Percentiles rank a stretch among this genome's conserved stretches.
Evolutionary conservation across 495 filamentous ascomycete genomes (phyloP).

Genomic region (Tuber umbilicatum): DNA sequence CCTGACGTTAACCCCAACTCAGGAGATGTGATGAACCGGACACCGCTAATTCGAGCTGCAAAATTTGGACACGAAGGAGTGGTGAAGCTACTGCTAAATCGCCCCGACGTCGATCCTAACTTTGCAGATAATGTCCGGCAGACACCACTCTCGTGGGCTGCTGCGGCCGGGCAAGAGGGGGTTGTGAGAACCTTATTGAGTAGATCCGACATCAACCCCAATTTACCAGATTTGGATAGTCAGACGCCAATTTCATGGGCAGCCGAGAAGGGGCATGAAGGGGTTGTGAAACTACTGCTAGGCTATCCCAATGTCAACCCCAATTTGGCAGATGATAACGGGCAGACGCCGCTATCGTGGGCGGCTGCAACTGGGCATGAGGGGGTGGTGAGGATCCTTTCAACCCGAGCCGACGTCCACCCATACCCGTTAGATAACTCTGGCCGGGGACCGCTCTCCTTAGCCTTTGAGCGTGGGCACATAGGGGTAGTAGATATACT

Average conservation of each 20-base stretch:
- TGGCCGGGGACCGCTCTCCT: background rate
- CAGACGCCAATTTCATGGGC: slow-evolving; percentile 29
- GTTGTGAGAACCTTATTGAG: slow-evolving; percentile 25
- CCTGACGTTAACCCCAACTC: slow-evolving; percentile 16
- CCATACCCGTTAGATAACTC: background rate
- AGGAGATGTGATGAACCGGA: slow-evolving; percentile 16
- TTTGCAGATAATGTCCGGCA: slow-evolving; percentile 11
- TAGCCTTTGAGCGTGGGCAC: background rate
- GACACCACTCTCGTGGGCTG: background rate
- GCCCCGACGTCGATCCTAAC: slow-evolving; percentile 20
- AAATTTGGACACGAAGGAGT: slow-evolving; percentile 25
- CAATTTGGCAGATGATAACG: slow-evolving; percentile 18
- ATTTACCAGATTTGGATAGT: slow-evolving; percentile 16
- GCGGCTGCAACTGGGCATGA: slow-evolving; percentile 28
- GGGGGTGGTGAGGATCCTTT: slow-evolving; percentile 9
- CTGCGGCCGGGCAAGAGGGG: slow-evolving; percentile 24
- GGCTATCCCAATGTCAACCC: slow-evolving; percentile 16
- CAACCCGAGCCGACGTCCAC: background rate
- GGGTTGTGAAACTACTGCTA: slow-evolving; percentile 33
- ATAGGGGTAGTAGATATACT: background rate
- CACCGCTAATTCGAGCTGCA: slow-evolving; percentile 24
- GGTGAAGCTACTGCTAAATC: slow-evolving; percentile 33
- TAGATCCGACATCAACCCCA: slow-evolving; percentile 6
- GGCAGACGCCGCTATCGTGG: slow-evolving; percentile 13
- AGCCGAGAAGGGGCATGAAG: slow-evolving; percentile 27